Base-by-base conservation (phyloP, 1,284 basidiomycete genomes). In the Cryptococcus jaspeensis region DNA sequence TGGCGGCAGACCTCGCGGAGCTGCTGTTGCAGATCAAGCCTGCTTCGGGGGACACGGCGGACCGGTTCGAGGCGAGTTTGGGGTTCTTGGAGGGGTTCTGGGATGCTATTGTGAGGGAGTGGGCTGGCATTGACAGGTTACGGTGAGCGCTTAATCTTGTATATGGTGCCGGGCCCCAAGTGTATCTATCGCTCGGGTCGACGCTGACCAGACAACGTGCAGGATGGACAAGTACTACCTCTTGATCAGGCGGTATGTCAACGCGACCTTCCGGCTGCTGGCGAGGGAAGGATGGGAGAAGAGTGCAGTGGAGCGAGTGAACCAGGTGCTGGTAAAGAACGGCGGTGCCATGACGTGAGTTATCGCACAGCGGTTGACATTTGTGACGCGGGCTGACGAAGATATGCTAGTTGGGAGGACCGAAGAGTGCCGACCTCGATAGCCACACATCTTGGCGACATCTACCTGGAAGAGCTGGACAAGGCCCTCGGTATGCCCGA, bases 181-280 rank as follows among this genome's bases (percentile, higher is more conserved):
- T 46, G 44, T 5, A 12, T 20, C 16, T 15, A 20, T 15, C 16
- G 44, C 11, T n/a, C 11, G 38, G 38, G 20, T 44, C 23, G 59
- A 53, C n/a, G 53, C 57, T 63, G 45, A 63, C 25, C 40, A 6
- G 11, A 5, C 20, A 40, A 53, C 50, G 54, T 28, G 9, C 71
- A 94, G 92, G 65, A 87, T 96, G 74, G 93, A 98, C 83, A 99
- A 99, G 76, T 99, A 91, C 76, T 94, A 95, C 73, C 86, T 98
- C 84, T 87, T 99, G 50, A 86, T 98, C 59, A 83, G 95, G 51
- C 83, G 89, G 58, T 97, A 93, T 70, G 81, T 92, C 45, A 89
- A 92, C 65, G 89, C 88, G 0, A 85, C 88, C 0, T 94, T 98
- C 76, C 80, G 87, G 37, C 81, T 98, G 15, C 81, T 97, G 12